Base-by-base conservation (phyloP, 148 eudicot genomes). In the Chenopodium quinoa region DNA sequence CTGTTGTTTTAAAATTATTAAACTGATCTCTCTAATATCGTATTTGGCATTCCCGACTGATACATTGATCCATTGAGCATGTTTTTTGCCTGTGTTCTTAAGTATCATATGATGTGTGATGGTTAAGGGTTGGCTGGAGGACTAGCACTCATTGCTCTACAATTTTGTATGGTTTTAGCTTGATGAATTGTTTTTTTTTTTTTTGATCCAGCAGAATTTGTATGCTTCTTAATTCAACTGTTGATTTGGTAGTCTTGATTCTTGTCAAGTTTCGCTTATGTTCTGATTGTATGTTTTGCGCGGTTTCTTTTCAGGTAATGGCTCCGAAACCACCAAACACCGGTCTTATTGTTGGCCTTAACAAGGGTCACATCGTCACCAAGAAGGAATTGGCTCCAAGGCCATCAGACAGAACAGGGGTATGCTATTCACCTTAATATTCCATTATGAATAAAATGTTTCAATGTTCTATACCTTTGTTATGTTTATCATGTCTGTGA, bases 321-420 rank as follows among this genome's bases (percentile, higher is more conserved):
- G 86, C 88, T 44, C 88, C 88, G 2, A 81, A 85, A 85, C 83
- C 71, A 71, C 90, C 86, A 19, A 88, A 76, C 81, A 83, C 84
- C 22, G 88, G 89, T 76, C 84, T 87, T 7, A 71, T 83, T 75
- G 89, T 87, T 81, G 89, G 89, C 81, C 83, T 87, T 14, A 85
- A 88, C 85, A 85, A 71, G 83, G 88, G 90, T 78, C 88, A 85
- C 78, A 71, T 88, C 40, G 88, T 88, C 73, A 88, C 88, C 67
- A 88, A 79, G 84, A 85, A 83, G 83, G 86, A 88, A 66, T 81
- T 82, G 75, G 81, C 88, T 20, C 83, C 88, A 19, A 83, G 85
- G 77, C 87, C 89, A 12, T 87, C 89, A 19, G 89, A 87, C 66
- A 80, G 89, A 16, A 87, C 85, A 84, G 89, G 87, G 82, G 89